Conservation (phyloP, 139 green algal species). For the Bryopsis sp. region DNA sequence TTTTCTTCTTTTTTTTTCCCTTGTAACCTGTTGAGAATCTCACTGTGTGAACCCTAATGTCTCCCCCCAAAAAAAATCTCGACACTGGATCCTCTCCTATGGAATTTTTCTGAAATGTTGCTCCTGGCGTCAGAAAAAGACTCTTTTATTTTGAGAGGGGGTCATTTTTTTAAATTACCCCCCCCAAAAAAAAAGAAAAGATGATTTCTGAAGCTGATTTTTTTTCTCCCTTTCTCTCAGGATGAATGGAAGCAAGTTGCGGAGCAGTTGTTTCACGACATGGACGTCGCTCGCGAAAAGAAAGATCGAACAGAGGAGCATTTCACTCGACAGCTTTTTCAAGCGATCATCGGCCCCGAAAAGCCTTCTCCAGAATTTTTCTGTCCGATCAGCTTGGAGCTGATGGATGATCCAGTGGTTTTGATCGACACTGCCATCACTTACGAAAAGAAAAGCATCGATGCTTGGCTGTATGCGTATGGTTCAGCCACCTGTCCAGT, state of each 20-base stretch:
- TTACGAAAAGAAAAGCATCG: constrained; percentile 19
- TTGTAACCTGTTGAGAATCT: too few species aligned
- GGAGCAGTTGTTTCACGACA: background rate
- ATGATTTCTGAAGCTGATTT: too few species aligned
- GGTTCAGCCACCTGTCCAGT: constrained; percentile 11
- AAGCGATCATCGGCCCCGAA: background rate
- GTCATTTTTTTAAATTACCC: too few species aligned
- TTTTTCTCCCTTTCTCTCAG: too few species aligned
- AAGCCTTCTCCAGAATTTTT: constrained; percentile 21
- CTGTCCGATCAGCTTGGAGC: constrained; percentile 24
- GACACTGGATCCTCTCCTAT: too few species aligned
- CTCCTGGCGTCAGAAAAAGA: too few species aligned
- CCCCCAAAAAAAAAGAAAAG: too few species aligned
- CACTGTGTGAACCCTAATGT: too few species aligned
- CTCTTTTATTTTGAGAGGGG: too few species aligned
- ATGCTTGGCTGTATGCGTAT: constrained; percentile 7
- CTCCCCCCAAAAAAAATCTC: too few species aligned
- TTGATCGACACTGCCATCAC: constrained; percentile 21
- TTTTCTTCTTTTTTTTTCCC: too few species aligned
- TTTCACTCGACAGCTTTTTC: background rate
- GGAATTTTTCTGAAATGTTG: too few species aligned
- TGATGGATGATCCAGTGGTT: constrained; percentile 25
- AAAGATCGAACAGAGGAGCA: background rate
- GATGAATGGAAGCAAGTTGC: background rate
- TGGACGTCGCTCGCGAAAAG: background rate